A percentile compares a stretch with the other conserved stretches of the same genome.
Evolutionary conservation across 2,329 filamentous ascomycete genomes (phyloP).

Genomic region (Pyricularia grisea): DNA sequence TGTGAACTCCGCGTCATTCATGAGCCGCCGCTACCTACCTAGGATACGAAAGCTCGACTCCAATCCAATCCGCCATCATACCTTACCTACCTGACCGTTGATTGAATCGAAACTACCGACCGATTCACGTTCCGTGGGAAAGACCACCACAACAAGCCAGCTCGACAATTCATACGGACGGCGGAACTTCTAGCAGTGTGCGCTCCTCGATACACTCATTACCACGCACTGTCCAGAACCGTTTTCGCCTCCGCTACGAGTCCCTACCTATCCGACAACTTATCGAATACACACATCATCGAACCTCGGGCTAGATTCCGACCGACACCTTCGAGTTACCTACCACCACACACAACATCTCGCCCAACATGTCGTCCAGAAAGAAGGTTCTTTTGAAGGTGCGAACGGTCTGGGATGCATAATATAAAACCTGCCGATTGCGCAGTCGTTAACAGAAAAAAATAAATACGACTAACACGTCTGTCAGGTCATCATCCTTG

Average conservation of each 20-base stretch:
- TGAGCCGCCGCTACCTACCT: background rate
- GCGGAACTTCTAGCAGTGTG: background rate
- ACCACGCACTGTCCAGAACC: background rate
- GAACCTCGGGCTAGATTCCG: background rate
- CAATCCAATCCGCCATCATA: background rate
- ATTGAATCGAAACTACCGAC: background rate
- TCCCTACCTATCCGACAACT: background rate
- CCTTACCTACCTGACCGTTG: background rate
- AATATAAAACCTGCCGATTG: background rate
- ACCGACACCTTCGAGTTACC: background rate
- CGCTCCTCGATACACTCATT: background rate
- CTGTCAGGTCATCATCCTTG: slow-evolving; percentile 91
- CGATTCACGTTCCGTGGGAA: background rate
- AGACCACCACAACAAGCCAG: background rate
- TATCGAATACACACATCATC: background rate
- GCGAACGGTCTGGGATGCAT: slow-evolving; percentile 15
- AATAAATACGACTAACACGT: background rate
- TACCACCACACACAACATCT: slow-evolving; percentile 6
- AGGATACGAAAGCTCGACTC: background rate
- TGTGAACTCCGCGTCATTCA: background rate
- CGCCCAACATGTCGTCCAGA: slow-evolving; percentile 58
- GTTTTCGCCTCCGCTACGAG: background rate
- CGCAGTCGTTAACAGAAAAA: background rate
- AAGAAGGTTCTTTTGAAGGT: slow-evolving; percentile 93
- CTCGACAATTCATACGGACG: background rate